Conservation (phyloP, 148 eudicot species). For the Selenicereus undatus region DNA sequence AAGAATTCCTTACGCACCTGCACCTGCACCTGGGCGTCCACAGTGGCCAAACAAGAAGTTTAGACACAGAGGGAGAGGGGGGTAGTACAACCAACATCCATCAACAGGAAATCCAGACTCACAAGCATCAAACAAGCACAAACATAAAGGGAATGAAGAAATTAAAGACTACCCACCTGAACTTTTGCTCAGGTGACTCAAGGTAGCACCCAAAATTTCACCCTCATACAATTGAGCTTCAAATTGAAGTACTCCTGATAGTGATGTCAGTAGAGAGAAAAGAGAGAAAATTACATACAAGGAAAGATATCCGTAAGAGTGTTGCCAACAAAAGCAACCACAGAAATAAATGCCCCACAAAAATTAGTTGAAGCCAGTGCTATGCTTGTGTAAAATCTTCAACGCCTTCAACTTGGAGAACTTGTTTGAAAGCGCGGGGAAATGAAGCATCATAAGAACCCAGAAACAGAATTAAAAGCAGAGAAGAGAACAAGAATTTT, state of each 20-base stretch:
- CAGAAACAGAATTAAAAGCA: constrained; percentile 9
- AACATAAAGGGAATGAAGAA: neutral
- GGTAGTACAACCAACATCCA: constrained; percentile 10
- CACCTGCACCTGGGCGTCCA: neutral
- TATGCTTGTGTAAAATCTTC: neutral
- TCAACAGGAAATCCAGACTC: constrained; percentile 5
- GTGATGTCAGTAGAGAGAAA: neutral
- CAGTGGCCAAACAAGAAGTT: neutral
- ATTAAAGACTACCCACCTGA: constrained; percentile 21
- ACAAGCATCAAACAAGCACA: constrained; percentile 7
- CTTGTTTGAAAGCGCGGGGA: constrained; percentile 16
- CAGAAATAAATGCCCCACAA: constrained; percentile 17
- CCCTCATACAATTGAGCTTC: constrained; percentile 8
- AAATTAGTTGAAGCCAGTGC: neutral
- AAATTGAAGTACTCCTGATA: constrained; percentile 12
- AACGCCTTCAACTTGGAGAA: neutral
- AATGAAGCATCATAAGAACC: neutral
- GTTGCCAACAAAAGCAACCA: constrained; percentile 1
- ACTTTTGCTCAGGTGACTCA: constrained; percentile 7
- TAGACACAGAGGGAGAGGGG: too few species aligned
- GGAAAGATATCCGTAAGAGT: neutral
- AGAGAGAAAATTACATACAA: neutral
- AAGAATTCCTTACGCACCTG: neutral
- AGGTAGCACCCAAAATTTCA: neutral
- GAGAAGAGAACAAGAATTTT: constrained; percentile 4